These are phyloP conservation scores for Conticribra guillardii DNA, from an alignment of 108 stramenopile genomes.

Conservation along the genomic window DNA sequence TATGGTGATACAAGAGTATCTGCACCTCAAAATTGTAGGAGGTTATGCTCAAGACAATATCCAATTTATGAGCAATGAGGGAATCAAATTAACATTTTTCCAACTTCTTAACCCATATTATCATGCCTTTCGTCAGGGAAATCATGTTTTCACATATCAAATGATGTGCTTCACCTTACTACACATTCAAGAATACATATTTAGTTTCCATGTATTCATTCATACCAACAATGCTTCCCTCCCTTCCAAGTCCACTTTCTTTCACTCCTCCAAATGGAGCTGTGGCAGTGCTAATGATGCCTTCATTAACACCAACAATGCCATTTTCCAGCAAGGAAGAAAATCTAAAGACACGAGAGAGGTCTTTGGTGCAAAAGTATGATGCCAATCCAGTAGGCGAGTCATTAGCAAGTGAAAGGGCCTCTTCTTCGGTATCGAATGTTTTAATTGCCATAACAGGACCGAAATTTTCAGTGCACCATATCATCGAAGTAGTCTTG, in stretches of 20 bases:
- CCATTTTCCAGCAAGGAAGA: slow-evolving; percentile 69
- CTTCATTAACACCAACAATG: slow-evolving; percentile 95
- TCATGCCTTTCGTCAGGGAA: too few species aligned
- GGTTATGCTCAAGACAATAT: too few species aligned
- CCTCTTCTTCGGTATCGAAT: slow-evolving; percentile 86
- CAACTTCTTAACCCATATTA: too few species aligned
- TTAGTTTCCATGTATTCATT: slow-evolving; percentile 95
- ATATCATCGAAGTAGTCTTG: slow-evolving; percentile 58
- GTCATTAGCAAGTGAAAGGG: slow-evolving; percentile 79
- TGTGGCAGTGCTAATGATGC: slow-evolving; percentile 69
- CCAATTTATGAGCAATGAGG: too few species aligned
- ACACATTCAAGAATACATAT: slow-evolving; percentile 78
- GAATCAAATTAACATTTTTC: too few species aligned
- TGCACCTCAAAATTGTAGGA: too few species aligned
- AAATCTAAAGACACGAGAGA: slow-evolving; percentile 61
- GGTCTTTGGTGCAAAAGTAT: slow-evolving; percentile 78
- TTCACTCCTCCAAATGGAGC: slow-evolving; percentile 98
- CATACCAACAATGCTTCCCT: slow-evolving; percentile 89
- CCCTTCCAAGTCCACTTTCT: slow-evolving; percentile 97
- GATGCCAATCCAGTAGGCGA: slow-evolving; percentile 83
- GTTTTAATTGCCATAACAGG: slow-evolving; percentile 73
- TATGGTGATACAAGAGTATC: too few species aligned
- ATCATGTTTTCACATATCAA: too few species aligned
- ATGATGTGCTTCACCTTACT: too few species aligned
- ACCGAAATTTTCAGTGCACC: slow-evolving; percentile 85